Base-by-base conservation (phyloP, 2,329 filamentous ascomycete species). In the Fusarium odoratissimum region DNA sequence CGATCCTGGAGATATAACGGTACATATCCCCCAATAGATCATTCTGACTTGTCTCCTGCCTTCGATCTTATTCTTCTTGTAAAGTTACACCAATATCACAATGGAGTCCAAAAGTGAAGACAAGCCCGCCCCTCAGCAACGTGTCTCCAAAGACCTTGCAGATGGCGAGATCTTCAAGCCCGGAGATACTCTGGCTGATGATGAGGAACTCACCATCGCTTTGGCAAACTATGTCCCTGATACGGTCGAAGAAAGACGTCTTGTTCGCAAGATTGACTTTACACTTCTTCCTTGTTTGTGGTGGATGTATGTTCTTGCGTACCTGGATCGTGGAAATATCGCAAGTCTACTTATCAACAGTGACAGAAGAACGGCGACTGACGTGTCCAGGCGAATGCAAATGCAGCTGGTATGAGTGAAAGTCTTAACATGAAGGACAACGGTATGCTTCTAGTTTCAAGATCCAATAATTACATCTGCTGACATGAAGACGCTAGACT, bases 211-310 rank as follows among this genome's bases (percentile, higher is more conserved):
- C 3, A 48, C 61, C 4, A 48, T 66, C 3, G 68, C 61, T 0
- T 7, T 72, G 12, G 31, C 41, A 6, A 72, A 67, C 9, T 72
- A 72, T 40, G 44, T 69, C 3, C 65, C 65, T 1, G 55, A 60
- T n/a, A 74, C 73, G 12, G 45, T 38, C 2, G 74, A 74, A 21
- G 75, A 77, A 31, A 84, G 81, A 64, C 81, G 79, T 23, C 80
- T 87, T 1, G 71, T 87, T 45, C 78, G 83, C 63, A 84, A 85
- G 77, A 75, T 85, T 60, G 82, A 87, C 77, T 80, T 84, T 79
- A 79, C 82, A 72, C 81, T 88, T 30, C 83, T 88, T 21, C 86
- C 86, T 1, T 84, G 86, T 68, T 81, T 88, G 45, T 84, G 71
- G 75, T 70, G 57, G 60, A 76, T 77, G 76, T 80, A 79, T 40